A percentile compares a stretch with the other conserved stretches of the same genome.
Evolutionary conservation across 2,329 filamentous ascomycete species (phyloP).

Genomic region (Blastomyces gilchristii): DNA sequence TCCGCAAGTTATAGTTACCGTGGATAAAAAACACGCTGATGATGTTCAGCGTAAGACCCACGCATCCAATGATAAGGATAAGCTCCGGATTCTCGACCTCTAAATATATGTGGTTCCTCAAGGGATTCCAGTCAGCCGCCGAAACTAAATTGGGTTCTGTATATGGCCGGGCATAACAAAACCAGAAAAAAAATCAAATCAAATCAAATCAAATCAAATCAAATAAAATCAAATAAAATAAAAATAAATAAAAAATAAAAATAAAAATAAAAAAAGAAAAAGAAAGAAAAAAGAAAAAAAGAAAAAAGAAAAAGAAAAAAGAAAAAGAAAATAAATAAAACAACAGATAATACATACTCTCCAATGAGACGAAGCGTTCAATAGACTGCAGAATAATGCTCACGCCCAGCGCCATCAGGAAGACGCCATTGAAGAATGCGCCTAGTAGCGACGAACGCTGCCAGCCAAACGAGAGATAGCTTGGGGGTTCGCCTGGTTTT

Average conservation of each 20-base stretch:
- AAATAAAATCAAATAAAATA: too few relatives aligned
- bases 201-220: too few relatives aligned
- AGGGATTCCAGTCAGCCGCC: not conserved
- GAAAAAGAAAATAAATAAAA: not conserved
- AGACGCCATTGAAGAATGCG: conserved; percentile 71
- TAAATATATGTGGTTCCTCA: conserved; percentile 22
- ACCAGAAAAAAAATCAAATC: not conserved
- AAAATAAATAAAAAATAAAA: too few relatives aligned
- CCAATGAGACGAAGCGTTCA: conserved; percentile 54
- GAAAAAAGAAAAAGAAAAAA: too few relatives aligned
- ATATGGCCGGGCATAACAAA: not conserved
- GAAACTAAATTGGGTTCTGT: not conserved
- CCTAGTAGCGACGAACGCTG: conserved; percentile 62
- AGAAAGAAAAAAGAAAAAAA: too few relatives aligned
- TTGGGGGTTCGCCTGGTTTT: conserved; percentile 42
- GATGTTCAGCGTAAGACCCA: conserved; percentile 58
- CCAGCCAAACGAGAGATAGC: conserved; percentile 62
- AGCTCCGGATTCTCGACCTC: conserved; percentile 54
- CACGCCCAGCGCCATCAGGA: conserved; percentile 60
- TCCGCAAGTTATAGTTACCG: conserved; percentile 31
- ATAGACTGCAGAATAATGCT: conserved; percentile 65
- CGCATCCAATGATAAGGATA: conserved; percentile 58
- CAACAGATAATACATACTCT: conserved; percentile 34
- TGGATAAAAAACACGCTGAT: conserved; percentile 57
- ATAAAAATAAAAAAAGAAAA: too few relatives aligned